These are phyloP conservation scores for Scheffersomyces stambukii DNA, from an alignment of 1,139 yeast genomes.

Conservation along the genomic window DNA sequence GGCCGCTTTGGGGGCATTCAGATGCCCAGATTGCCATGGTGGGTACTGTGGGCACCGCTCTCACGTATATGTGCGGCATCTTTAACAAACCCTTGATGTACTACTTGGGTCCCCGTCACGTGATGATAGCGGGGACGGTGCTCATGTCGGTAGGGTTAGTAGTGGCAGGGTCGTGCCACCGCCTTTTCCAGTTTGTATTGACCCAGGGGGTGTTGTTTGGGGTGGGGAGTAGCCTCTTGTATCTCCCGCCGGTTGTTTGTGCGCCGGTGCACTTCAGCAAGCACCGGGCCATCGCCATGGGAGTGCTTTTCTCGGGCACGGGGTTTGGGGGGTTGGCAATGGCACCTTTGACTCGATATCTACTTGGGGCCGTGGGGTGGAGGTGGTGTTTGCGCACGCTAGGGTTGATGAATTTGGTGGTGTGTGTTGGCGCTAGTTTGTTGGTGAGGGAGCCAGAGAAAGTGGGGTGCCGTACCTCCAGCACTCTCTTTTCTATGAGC, in stretches of 20 bases:
- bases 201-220: conserved; percentile 32
- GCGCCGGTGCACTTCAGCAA: conserved; percentile 35
- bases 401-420: conserved; percentile 22
- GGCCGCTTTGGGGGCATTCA: conserved; percentile 20
- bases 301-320: conserved; percentile 37
- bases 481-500: conserved; percentile 12
- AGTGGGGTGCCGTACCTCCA: conserved; percentile 16
- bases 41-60: conserved; percentile 24
- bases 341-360: conserved; percentile 28
- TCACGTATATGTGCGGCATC: conserved; percentile 24
- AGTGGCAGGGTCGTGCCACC: conserved; percentile 19
- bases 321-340: conserved; percentile 39
- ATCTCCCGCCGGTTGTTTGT: conserved; percentile 37
- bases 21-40: conserved; percentile 26
- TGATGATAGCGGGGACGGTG: conserved; percentile 23
- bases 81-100: conserved; percentile 18
- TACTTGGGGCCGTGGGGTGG: conserved; percentile 32
- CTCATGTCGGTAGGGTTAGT: conserved; percentile 25
- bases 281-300: conserved; percentile 40
- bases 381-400: conserved; percentile 33
- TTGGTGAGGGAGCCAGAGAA: conserved; percentile 15
- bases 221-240: conserved; percentile 31
- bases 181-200: conserved; percentile 23
- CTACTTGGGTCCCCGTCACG: conserved; percentile 15
- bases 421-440: conserved; percentile 15